Evolutionary conservation across 768 basidiomycete species (phyloP), one percentile per base, ranked within the genome.

Genomic region (Sporobolomyces pararoseus): DNA sequence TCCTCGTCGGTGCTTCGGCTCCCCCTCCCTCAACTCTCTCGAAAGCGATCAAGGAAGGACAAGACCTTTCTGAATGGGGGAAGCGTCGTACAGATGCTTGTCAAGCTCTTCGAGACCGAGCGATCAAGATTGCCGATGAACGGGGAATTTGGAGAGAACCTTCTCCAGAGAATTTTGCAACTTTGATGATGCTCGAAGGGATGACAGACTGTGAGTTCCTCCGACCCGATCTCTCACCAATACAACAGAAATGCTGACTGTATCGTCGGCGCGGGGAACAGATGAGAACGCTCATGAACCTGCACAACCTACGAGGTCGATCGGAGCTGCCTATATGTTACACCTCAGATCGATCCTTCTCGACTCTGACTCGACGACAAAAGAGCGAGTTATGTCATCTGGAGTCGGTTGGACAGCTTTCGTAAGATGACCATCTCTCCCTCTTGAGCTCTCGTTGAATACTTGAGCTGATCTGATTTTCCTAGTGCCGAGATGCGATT

Each of bases 351-450:
- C 55, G 13, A 58, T 58, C 13, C 37, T 58, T n/a, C 55, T 44
- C 4, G 37, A 44, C 25, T 6, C 55, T 27, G 37, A 39, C 27
- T 3, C 35, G 7, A n/a, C 10, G 35, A n/a, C 9, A 4, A 23
- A 29, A 39, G 35, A 58, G 13, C 55, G 55, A 25, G 23, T 58
- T 7, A 58, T 58, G 55, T 14, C 10, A 10, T 58, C 55, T 5
- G 55, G 55, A 25, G 35, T 58, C 10, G 55, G 55, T 17, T 58
- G 55, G 55, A 58, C 55, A 25, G 55, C 55, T 6, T 58, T 58
- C 37, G 55, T 58, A 19, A 6, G 53, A 13, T 16, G 14, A 16
- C 7, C n/a, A 9, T 16, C 34, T 34, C 54, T 55, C 34, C 31
- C 32, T 35, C 34, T 34, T 29, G 27, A 53, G 9, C 7, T 7